Conservation (phyloP, 495 filamentous ascomycete genomes). For the Aspergillus diversus region DNA sequence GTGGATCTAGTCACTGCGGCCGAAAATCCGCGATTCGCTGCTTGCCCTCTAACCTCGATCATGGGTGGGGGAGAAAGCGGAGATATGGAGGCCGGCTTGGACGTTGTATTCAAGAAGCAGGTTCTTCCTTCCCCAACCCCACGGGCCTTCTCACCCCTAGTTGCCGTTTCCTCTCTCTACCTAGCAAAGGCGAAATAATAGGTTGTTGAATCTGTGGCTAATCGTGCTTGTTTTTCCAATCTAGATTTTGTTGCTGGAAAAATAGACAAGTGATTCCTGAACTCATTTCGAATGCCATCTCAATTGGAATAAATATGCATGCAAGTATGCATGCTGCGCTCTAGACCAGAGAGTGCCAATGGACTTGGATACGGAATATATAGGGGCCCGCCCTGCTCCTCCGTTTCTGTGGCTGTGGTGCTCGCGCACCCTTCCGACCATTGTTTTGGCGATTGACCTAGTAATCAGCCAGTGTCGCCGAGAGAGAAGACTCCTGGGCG, state of each 20-base stretch:
- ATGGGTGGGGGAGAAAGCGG: constrained; percentile 85
- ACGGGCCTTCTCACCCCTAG: not conserved
- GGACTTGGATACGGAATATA: too few species aligned
- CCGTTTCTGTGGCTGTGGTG: not conserved
- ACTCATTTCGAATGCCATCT: too few species aligned
- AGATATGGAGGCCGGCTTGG: constrained; percentile 95
- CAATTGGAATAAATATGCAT: too few species aligned
- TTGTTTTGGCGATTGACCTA: too few species aligned
- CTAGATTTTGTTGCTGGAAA: too few species aligned
- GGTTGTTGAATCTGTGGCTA: too few species aligned
- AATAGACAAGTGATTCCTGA: too few species aligned
- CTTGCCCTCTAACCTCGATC: constrained; percentile 77
- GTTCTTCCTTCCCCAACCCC: constrained; percentile 23
- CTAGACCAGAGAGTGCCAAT: too few species aligned
- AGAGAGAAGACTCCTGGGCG: constrained; percentile 15
- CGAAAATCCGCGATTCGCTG: constrained; percentile 83
- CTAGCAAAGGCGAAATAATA: not conserved
- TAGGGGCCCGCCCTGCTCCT: too few species aligned
- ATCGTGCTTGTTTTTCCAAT: too few species aligned
- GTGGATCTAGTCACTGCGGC: constrained; percentile 92
- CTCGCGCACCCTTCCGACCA: constrained; percentile 23
- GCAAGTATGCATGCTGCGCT: too few species aligned
- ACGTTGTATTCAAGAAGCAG: constrained; percentile 97
- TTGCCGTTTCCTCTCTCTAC: not conserved
- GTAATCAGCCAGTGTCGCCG: not conserved